phyloP scores from a whole-genome alignment of 768 basidiomycete genomes.

The Chalciporus sphaerocephalus region DNA sequence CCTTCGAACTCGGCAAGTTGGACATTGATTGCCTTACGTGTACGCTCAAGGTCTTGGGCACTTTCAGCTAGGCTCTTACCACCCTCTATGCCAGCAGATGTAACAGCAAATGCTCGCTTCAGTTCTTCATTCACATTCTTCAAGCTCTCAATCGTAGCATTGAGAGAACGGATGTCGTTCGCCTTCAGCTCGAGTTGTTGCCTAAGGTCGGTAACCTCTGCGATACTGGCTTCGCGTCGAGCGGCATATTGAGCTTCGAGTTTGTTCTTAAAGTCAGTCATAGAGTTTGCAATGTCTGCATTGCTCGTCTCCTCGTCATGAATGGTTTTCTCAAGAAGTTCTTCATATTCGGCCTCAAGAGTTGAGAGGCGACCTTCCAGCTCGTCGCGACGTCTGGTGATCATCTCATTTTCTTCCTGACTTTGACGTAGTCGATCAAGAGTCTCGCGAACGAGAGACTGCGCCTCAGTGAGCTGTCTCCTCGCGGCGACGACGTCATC shows the following conservation, averaged over 20 bases:
- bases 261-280: constrained; percentile 81
- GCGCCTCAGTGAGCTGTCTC: constrained; percentile 85
- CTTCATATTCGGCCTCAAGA: constrained; percentile 93
- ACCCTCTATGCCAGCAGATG: constrained; percentile 94
- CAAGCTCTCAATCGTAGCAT: constrained; percentile 84
- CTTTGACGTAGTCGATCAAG: constrained; percentile 84
- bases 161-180: constrained; percentile 80
- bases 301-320: constrained; percentile 84
- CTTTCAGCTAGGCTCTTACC: constrained; percentile 96
- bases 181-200: constrained; percentile 83
- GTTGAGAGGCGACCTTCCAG: constrained; percentile 75
- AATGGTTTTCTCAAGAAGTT: constrained; percentile 91
- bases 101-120: constrained; percentile 97
- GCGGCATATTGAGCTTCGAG: constrained; percentile 91
- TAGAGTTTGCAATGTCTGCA: constrained; percentile 76
- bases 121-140: constrained; percentile 97
- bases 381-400: constrained; percentile 78
- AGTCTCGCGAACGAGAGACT: constrained; percentile 79
- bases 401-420: constrained; percentile 90
- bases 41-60: constrained; percentile 94
- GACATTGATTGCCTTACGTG: constrained; percentile 94
- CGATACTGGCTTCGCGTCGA: constrained; percentile 83
- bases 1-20: constrained; percentile 98
- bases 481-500: constrained; percentile 82
- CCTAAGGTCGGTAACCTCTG: constrained; percentile 81